A percentile compares a stretch with the other conserved stretches of the same genome.
phyloP scores from a whole-genome alignment of 768 basidiomycete species.

The Kwoniella dendrophila region DNA sequence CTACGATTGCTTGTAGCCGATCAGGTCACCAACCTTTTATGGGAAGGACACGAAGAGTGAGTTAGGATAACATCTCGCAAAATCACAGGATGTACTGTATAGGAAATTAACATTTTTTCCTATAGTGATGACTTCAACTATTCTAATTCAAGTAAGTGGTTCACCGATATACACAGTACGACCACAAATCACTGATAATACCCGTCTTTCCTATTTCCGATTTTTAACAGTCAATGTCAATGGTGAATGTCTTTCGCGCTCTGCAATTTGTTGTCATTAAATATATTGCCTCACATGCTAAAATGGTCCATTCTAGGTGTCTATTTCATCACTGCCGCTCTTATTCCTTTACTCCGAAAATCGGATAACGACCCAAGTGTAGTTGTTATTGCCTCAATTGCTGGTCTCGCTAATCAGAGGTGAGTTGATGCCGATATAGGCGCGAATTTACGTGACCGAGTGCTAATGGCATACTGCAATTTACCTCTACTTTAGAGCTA shows the following conservation, averaged over 20 bases:
- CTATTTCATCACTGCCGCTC: constrained; percentile 43
- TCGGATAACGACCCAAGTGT: constrained; percentile 35
- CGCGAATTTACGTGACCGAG: background rate
- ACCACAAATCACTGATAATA: background rate
- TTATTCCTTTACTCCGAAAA: constrained; percentile 43
- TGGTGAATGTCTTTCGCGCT: constrained; percentile 23
- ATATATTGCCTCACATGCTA: background rate
- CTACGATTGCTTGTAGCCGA: constrained; percentile 20
- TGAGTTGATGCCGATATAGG: background rate
- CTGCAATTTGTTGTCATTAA: background rate
- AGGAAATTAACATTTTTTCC: background rate
- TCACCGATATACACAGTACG: too few species aligned
- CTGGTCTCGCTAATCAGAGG: constrained; percentile 43
- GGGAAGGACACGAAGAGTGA: constrained; percentile 38
- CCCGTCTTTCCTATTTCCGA: background rate
- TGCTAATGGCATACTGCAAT: background rate
- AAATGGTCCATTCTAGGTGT: constrained; percentile 21
- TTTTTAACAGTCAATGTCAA: constrained; percentile 36
- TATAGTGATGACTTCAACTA: constrained; percentile 42
- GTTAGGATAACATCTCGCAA: background rate
- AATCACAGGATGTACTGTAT: background rate
- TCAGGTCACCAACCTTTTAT: constrained; percentile 28
- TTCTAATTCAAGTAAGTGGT: constrained; percentile 33
- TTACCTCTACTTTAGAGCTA: constrained; percentile 11
- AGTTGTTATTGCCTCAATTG: constrained; percentile 47